Evolutionary conservation across 192 early-diverging fungal genomes (phyloP), one percentile per base, ranked within the genome.

Genomic region (Mortierella hygrophila): DNA sequence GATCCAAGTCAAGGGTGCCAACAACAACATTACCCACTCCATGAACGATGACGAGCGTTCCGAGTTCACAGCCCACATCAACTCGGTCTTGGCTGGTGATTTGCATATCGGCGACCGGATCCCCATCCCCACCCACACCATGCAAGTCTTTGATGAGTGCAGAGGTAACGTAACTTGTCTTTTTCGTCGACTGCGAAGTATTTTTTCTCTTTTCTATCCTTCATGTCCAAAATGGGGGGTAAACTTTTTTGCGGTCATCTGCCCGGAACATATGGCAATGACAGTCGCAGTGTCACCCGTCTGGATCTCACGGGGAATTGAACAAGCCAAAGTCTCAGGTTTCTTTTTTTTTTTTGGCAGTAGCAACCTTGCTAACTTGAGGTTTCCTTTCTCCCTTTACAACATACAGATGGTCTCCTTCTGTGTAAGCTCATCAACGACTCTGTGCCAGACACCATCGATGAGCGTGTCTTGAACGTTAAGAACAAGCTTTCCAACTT

Each of bases 1-100:
- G 72, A 97, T 98, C 86, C 94, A 94, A 38, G 93, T 98, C 75
- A 94, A 95, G 76, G 96, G 97, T 70, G 90, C 94, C 65, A 93
- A 94, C 79, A 90, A 93, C 70, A 98, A 96, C 88, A 97, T 97
- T 29, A 97, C 97, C 6, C 98, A 99, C 88, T 97, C 97, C 3
- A 98, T 99, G 88, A 99, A 99, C 87, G 97, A 98, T 81, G 98
- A 99, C 86, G 98, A 99, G 91, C 95, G 97, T 84, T 97, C 97
- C 80, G 96, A 96, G 89, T 99, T 99, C 82, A 95, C 95, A 32
- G 91, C 94, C 82, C 98, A 99, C 88, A 98, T 99, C 74, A 99
- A 99, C 90, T 91, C 93, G 72, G 92, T 92, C 57, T 88, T 99
- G 76, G 93, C 89, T 9, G 91, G 93, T 63, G 98, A 99, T 90